Conservation (phyloP, 805 yeast genomes). For the Wickerhamomyces chaumierensis region DNA sequence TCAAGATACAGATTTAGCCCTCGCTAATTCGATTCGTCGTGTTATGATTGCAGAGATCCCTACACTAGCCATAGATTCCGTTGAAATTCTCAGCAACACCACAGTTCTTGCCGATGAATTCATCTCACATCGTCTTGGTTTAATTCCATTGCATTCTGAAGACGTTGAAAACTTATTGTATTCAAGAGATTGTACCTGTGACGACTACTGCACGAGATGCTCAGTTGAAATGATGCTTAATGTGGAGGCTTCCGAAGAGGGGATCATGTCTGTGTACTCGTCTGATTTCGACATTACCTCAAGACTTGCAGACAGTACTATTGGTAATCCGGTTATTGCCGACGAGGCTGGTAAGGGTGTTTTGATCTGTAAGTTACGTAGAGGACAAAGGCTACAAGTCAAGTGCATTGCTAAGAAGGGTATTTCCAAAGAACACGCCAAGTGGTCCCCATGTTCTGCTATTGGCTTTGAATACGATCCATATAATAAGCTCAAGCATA, state of each 20-base stretch:
- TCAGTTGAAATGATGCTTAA: slow-evolving; percentile 77
- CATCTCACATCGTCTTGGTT: slow-evolving; percentile 85
- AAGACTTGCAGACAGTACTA: slow-evolving; percentile 24
- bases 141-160: slow-evolving; percentile 77
- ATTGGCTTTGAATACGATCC: slow-evolving; percentile 97
- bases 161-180: slow-evolving; percentile 79
- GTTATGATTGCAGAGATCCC: slow-evolving; percentile 95
- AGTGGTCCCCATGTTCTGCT: slow-evolving; percentile 96
- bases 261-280: slow-evolving; percentile 83
- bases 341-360: slow-evolving; percentile 76
- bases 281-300: slow-evolving; percentile 52
- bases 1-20: slow-evolving; percentile 74
- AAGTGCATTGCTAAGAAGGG: slow-evolving; percentile 97
- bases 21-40: slow-evolving; percentile 88
- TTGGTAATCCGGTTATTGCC: slow-evolving; percentile 81
- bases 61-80: slow-evolving; percentile 90
- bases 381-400: slow-evolving; percentile 81
- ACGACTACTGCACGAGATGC: slow-evolving; percentile 92
- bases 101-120: slow-evolving; percentile 96
- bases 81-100: slow-evolving; percentile 86
- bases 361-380: slow-evolving; percentile 81
- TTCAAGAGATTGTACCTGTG: slow-evolving; percentile 95
- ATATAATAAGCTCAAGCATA: slow-evolving; percentile 95
- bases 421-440: slow-evolving; percentile 94
- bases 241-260: slow-evolving; percentile 83